Conservation (phyloP, 106 monocot genomes). For the Gastrodia elata region DNA sequence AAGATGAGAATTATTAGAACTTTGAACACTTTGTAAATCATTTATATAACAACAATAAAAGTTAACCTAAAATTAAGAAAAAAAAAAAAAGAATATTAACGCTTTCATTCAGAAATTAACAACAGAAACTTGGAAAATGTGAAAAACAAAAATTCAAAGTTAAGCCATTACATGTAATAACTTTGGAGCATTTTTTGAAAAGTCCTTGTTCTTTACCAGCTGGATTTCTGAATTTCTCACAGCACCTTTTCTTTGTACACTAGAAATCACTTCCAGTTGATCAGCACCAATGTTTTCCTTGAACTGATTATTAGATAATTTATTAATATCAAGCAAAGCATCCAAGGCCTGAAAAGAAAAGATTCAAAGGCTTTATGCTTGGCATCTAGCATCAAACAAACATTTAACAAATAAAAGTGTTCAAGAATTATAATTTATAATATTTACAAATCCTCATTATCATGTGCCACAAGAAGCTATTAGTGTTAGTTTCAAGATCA, state of each 20-base stretch:
- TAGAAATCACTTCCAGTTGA: background rate
- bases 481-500: background rate
- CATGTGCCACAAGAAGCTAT: background rate
- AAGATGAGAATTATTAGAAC: background rate
- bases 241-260: background rate
- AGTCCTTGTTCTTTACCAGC: constrained; percentile 8
- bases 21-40: background rate
- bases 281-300: constrained; percentile 7
- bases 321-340: constrained; percentile 39
- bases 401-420: background rate
- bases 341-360: constrained; percentile 51
- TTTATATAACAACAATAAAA: background rate
- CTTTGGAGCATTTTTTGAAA: constrained; percentile 8
- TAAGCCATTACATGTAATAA: constrained; percentile 19
- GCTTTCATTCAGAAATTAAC: background rate
- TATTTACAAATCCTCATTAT: background rate
- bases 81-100: background rate
- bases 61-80: background rate
- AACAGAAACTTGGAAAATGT: background rate
- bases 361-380: background rate
- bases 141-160: background rate
- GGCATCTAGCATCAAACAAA: background rate
- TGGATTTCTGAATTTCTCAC: constrained; percentile 11
- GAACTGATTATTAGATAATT: constrained; percentile 7
- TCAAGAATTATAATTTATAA: background rate